Evolutionary conservation across 257 asterid genomes (phyloP), one percentile per base, ranked within the genome.

Genomic region (Capsicum chinense): DNA sequence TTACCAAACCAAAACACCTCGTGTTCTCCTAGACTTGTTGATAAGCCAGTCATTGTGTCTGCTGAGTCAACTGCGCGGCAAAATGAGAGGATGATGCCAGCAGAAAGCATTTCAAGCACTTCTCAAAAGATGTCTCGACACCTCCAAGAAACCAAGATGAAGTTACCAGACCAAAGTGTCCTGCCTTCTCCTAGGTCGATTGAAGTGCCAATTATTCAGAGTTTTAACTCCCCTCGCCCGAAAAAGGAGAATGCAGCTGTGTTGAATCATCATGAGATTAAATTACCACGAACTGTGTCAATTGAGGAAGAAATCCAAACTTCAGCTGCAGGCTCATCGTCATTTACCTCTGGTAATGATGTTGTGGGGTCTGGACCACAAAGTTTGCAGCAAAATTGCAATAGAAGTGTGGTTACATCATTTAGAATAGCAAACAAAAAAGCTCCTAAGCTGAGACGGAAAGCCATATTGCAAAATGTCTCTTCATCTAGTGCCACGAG

Each of bases 401-500:
- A 57, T 79, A 85, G 87, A 86, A 87, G 80, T 86, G 78, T 84
- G 35, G 88, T 86, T 63, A 47, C 88, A 67, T 86, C 94, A 69
- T 63, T 79, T 83, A 88, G 88, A 86, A 88, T 79, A 37, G 88
- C 85, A 2, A 90, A 89, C 66, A 93, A 88, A 86, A 83, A 90
- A 50, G 88, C 91, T 17, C 91, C 94, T 16, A 94, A 89, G 90
- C 83, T 63, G 85, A 89, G 91, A 73, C 87, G 92, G 79, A 95
- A 94, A 84, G 84, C 91, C 11, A 92, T 88, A 85, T 81, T 86
- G 84, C 97, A 85, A 83, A 87, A 84, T 33, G 85, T 84, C 74
- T 76, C 95, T 85, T 85, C 97, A 42, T 86, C 98, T 50, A 90
- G 84, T 81, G 85, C 86, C 60, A 83, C 79, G 9, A 92, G 89